Evolutionary conservation across 306 rosid species (phyloP), one percentile per base, ranked within the genome.

Genomic region (Dalbergia cultrata): DNA sequence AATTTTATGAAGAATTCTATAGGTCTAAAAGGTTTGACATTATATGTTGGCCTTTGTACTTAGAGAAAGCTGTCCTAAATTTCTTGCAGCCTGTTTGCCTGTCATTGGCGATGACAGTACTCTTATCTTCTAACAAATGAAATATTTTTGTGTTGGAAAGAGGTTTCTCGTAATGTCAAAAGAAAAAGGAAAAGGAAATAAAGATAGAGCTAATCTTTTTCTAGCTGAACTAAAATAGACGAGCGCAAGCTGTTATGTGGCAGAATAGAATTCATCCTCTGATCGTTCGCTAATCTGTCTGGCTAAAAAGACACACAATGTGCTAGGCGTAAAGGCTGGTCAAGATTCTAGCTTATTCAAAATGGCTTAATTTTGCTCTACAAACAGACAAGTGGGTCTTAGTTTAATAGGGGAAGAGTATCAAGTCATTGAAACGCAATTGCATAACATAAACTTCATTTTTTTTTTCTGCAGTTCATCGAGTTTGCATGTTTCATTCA

Each of bases 261-360:
- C 41, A 37, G 8, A 60, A 43, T 26, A 57, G 68, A 19, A 7
- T 39, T 1, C 8, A 37, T 58, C 13, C 14, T 19, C 67, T 3
- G 3, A 26, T 26, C 43, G 34, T 78, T 66, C 47, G 65, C 16
- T 56, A 34, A 19, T 49, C 49, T 63, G 54, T 31, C 58, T 44
- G n/a, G 21, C 21, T 3, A 57, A 72, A 66, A 78, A 22, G 76
- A 67, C 62, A 54, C 13, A 44, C 19, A 54, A 73, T 52, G 2
- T 10, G 53, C 47, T 76, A 3, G 34, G 26, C 77, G 53, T 56
- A 70, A 60, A 74, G 77, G 84, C 60, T 84, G 81, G 69, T 80
- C 18, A 34, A 10, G 72, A 58, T 72, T 33, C 64, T 68, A 69
- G 68, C n/a, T 74, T 69, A 39, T 34, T 61, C 70, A 74, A 50